These are phyloP conservation scores for Sphagnum tenellum DNA, from an alignment of 225 moss, liverwort and hornwort species.

Conservation along the genomic window DNA sequence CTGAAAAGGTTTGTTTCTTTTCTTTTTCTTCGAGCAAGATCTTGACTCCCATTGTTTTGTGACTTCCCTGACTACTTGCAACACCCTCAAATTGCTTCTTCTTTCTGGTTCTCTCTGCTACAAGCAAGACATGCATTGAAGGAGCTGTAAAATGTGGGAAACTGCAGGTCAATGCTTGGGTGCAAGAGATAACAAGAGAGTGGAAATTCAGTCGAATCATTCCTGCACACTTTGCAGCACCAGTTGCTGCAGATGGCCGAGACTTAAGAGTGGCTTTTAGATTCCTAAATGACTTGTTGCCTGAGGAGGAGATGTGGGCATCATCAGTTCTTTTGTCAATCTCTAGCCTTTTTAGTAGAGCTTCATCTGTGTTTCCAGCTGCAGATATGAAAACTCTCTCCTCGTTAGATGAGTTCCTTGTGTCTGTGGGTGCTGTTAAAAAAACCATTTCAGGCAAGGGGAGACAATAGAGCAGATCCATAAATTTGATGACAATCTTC, in stretches of 20 bases:
- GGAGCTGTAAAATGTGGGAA: too few relatives aligned
- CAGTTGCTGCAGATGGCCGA: slow-evolving; percentile 61
- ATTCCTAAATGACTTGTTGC: slow-evolving; percentile 61
- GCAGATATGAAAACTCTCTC: slow-evolving; percentile 98
- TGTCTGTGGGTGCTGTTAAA: slow-evolving; percentile 75
- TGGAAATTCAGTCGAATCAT: slow-evolving; percentile 95
- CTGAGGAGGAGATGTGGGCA: slow-evolving; percentile 20
- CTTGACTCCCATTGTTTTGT: too few relatives aligned
- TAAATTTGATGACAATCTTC: neutral
- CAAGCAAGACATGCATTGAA: too few relatives aligned
- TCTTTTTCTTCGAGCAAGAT: neutral
- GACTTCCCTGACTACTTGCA: too few relatives aligned
- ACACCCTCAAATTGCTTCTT: too few relatives aligned
- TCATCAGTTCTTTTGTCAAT: slow-evolving; percentile 29
- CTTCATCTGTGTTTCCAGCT: slow-evolving; percentile 60
- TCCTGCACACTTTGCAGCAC: slow-evolving; percentile 88
- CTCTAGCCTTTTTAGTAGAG: slow-evolving; percentile 51
- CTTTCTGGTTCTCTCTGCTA: too few relatives aligned
- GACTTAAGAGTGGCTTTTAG: slow-evolving; percentile 62
- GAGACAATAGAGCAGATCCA: slow-evolving; percentile 13
- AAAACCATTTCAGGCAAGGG: slow-evolving; percentile 81
- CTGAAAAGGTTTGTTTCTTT: slow-evolving; percentile 54
- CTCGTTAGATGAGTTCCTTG: slow-evolving; percentile 78
- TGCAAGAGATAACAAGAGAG: slow-evolving; percentile 55
- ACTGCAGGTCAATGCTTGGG: slow-evolving; percentile 74